These are phyloP conservation scores for Lanmaoa pseudosensibilis DNA, from an alignment of 768 basidiomycete species.

Conservation along the genomic window DNA sequence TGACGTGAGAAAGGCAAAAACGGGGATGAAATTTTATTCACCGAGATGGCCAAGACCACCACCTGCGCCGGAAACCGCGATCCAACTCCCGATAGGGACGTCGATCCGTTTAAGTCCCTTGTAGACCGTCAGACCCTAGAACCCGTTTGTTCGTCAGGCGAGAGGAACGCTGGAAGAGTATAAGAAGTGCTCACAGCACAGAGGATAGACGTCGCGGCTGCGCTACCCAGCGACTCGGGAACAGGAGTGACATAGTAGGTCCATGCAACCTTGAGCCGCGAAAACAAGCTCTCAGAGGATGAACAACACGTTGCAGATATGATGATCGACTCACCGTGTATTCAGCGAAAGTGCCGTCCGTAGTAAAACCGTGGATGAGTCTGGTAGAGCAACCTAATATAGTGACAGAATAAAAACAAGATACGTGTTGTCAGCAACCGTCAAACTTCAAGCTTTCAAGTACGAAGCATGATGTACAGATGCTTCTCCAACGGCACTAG, in stretches of 20 bases:
- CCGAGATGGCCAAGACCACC: slow-evolving; percentile 46
- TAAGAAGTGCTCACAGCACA: slow-evolving; percentile 36
- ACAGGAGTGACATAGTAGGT: slow-evolving; percentile 44
- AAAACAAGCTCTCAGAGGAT: neutral
- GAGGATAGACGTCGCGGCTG: slow-evolving; percentile 44
- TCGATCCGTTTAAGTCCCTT: slow-evolving; percentile 43
- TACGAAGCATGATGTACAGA: neutral
- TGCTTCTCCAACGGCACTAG: neutral
- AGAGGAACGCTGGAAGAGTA: neutral
- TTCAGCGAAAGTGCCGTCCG: slow-evolving; percentile 46
- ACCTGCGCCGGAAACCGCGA: slow-evolving; percentile 42
- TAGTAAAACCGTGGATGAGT: slow-evolving; percentile 35
- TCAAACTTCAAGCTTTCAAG: too few species aligned
- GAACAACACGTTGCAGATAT: neutral
- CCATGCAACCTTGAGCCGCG: slow-evolving; percentile 31
- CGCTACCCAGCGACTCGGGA: slow-evolving; percentile 41
- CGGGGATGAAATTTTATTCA: neutral
- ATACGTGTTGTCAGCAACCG: neutral
- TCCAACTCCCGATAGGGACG: slow-evolving; percentile 37
- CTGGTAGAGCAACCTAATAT: slow-evolving; percentile 15
- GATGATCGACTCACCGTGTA: slow-evolving; percentile 32
- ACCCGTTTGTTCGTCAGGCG: neutral
- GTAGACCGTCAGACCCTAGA: slow-evolving; percentile 44
- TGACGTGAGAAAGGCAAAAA: neutral
- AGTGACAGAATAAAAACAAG: neutral